Conservation (phyloP, 176 grass and related monocot species). For the Ampelocalamus luodianensis region DNA sequence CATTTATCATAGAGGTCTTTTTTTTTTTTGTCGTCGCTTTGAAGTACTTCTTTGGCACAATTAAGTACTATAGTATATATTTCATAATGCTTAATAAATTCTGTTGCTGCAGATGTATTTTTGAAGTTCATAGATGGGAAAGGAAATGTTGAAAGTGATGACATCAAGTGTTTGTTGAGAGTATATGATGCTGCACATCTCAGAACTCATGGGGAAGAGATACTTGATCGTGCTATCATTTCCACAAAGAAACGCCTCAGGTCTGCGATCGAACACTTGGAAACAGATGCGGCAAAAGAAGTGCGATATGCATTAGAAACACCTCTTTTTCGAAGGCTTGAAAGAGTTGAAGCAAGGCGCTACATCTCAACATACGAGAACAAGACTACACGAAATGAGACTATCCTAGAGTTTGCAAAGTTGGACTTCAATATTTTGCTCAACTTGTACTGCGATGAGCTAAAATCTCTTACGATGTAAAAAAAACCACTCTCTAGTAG, state of each 20-base stretch:
- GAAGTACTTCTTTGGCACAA: no score
- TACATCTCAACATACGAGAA: conserved; percentile 47
- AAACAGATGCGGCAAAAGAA: conserved; percentile 18
- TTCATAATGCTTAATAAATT: no score
- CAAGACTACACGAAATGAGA: not conserved
- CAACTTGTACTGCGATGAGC: conserved; percentile 43
- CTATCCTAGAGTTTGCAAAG: conserved; percentile 47
- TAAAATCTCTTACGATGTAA: conserved; percentile 36
- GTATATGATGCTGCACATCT: conserved; percentile 54
- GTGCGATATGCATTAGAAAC: conserved; percentile 35
- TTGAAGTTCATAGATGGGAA: conserved; percentile 42
- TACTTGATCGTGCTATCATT: conserved; percentile 32
- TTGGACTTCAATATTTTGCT: conserved; percentile 55
- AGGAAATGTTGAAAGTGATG: conserved; percentile 24
- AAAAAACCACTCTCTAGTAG: not conserved
- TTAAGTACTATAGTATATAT: no score
- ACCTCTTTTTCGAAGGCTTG: conserved; percentile 36
- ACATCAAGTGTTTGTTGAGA: conserved; percentile 16
- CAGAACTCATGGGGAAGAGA: conserved; percentile 37
- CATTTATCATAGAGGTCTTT: no score
- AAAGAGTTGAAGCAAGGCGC: conserved; percentile 40
- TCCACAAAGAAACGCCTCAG: not conserved
- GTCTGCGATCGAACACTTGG: not conserved
- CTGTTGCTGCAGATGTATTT: conserved; percentile 48
- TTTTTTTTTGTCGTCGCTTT: no score